Evolutionary conservation across 148 eudicot genomes (phyloP).

Genomic region (Chenopodium formosanum): DNA sequence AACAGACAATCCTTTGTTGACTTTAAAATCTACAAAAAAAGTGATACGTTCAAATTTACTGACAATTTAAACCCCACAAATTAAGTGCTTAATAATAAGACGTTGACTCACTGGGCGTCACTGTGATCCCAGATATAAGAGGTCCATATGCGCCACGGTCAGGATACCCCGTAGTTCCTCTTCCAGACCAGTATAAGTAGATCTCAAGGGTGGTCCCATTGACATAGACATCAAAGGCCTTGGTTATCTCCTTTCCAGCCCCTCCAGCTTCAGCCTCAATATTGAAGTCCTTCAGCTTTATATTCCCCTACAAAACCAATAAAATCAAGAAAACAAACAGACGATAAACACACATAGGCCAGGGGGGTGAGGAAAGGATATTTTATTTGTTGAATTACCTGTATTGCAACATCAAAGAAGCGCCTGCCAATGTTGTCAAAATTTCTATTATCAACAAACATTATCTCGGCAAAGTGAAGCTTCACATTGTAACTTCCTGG

Average conservation of each 20-base stretch:
- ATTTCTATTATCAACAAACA: conserved; percentile 43
- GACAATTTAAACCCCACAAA: not conserved
- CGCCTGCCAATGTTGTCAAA: conserved; percentile 58
- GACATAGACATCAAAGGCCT: conserved; percentile 41
- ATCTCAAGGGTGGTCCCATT: conserved; percentile 67
- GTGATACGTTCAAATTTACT: not conserved
- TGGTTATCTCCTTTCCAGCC: conserved; percentile 39
- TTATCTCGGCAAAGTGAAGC: conserved; percentile 72
- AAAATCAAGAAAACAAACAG: not conserved
- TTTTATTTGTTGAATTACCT: conserved; percentile 17
- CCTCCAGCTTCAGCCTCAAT: conserved; percentile 62
- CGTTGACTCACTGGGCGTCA: conserved; percentile 65
- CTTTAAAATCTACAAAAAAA: conserved; percentile 49
- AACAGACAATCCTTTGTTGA: conserved; percentile 40
- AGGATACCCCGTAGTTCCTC: conserved; percentile 75
- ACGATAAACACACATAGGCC: not conserved
- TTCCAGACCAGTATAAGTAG: conserved; percentile 72
- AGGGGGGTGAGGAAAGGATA: not conserved
- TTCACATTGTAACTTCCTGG: conserved; percentile 59
- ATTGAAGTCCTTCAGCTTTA: conserved; percentile 51
- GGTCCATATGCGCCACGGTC: conserved; percentile 70
- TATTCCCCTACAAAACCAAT: conserved; percentile 40
- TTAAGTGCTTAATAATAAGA: not conserved
- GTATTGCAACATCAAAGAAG: conserved; percentile 63
- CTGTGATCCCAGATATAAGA: conserved; percentile 72